Evolutionary conservation across 2,329 filamentous ascomycete genomes (phyloP).

Genomic region (Alternaria dauci): DNA sequence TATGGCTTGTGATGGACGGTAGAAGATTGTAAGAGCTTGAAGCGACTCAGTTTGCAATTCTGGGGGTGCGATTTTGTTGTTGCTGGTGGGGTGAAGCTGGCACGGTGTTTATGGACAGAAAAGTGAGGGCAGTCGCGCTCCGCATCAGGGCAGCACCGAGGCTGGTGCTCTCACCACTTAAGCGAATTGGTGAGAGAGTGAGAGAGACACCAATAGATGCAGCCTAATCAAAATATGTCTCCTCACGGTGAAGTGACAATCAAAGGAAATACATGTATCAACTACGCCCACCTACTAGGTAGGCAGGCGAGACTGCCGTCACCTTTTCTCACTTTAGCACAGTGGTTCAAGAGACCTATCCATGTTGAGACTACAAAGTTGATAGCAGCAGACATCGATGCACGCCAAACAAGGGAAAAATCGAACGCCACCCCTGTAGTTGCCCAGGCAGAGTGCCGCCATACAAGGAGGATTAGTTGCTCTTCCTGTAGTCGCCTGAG

Average conservation of each 20-base stretch:
- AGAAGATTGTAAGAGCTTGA: neutral
- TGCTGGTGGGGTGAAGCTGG: neutral
- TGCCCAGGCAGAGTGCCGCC: too few relatives aligned
- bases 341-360: neutral
- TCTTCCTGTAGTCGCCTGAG: too few relatives aligned
- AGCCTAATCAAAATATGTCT: neutral
- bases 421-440: too few relatives aligned
- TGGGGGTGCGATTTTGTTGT: neutral
- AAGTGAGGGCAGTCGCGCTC: slow-evolving; percentile 4
- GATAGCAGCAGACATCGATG: neutral
- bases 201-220: neutral
- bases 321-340: neutral
- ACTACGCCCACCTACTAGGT: neutral
- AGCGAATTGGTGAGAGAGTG: neutral
- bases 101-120: neutral
- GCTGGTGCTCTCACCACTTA: slow-evolving; percentile 1
- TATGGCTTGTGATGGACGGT: neutral
- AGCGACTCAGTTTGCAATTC: neutral
- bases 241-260: neutral
- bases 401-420: too few relatives aligned
- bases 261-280: neutral
- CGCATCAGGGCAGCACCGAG: neutral
- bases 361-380: neutral
- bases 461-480: too few relatives aligned
- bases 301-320: neutral